phyloP scores from a whole-genome alignment of 495 filamentous ascomycete genomes.

The Penicillium pulvis region DNA sequence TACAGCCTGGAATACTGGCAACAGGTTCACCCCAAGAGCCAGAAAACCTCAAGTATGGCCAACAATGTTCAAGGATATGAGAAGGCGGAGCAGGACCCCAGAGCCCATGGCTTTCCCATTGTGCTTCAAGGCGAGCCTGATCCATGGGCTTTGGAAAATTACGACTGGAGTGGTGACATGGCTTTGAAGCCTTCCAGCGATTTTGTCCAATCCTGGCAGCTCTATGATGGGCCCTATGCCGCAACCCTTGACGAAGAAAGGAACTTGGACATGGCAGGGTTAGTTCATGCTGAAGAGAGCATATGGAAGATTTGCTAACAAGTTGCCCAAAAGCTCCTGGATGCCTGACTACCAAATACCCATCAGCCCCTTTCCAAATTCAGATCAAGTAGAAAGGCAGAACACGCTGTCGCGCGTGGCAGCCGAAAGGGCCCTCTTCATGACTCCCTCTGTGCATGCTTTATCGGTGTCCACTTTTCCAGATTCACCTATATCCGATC shows the following conservation, averaged over 20 bases:
- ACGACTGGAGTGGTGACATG: conserved; percentile 11
- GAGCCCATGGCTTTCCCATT: background rate
- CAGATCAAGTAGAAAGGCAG: conserved; percentile 12
- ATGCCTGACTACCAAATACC: background rate
- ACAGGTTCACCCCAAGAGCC: background rate
- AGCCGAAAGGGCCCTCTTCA: conserved; percentile 41
- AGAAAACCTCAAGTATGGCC: background rate
- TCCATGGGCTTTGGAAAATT: conserved; percentile 4
- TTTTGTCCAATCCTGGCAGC: background rate
- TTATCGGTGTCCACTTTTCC: conserved; percentile 12
- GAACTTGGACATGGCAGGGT: background rate
- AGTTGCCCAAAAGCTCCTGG: background rate
- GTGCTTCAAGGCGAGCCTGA: conserved; percentile 6
- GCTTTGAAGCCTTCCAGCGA: background rate
- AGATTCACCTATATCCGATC: conserved; percentile 24
- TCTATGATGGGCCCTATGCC: conserved; percentile 1
- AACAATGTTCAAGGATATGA: background rate
- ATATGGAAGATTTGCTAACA: background rate
- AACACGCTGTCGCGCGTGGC: conserved; percentile 27
- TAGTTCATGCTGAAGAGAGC: background rate
- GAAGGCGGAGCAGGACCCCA: background rate
- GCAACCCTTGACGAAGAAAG: background rate
- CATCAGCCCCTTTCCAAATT: conserved; percentile 3
- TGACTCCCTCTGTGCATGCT: conserved; percentile 23
- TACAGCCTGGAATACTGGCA: background rate